These are phyloP conservation scores for Rhododendron ovatum DNA, from an alignment of 148 eudicot species.

Conservation along the genomic window DNA sequence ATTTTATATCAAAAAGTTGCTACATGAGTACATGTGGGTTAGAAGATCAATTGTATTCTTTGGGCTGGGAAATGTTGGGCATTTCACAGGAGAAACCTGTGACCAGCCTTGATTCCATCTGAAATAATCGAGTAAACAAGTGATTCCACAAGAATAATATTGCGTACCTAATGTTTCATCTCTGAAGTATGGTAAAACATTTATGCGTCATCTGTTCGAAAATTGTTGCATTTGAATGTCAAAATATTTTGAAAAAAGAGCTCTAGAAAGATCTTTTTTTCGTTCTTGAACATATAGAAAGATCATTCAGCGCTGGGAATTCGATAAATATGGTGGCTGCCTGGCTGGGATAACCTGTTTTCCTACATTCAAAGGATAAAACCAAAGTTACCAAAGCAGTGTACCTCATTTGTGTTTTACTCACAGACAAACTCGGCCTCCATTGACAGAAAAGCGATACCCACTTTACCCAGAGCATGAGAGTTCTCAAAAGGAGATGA, in stretches of 20 bases:
- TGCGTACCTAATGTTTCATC: neutral
- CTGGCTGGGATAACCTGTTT: neutral
- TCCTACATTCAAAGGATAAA: neutral
- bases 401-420: neutral
- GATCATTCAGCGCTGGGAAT: neutral
- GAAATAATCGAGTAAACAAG: neutral
- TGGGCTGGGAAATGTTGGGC: neutral
- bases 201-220: too few species aligned
- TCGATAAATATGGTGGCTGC: neutral
- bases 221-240: too few species aligned
- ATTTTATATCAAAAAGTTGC: neutral
- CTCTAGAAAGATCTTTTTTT: too few species aligned
- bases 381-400: neutral
- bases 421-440: neutral
- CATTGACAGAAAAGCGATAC: neutral
- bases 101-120: neutral
- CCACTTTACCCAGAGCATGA: too few species aligned
- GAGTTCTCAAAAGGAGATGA: too few species aligned
- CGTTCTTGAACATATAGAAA: too few species aligned
- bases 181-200: too few species aligned
- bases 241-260: neutral
- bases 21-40: neutral
- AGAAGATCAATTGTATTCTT: neutral
- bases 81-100: neutral
- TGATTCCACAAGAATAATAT: neutral